These are phyloP conservation scores for Symbiodinium pilosum DNA, from an alignment of 73 alveolate genomes.

Conservation along the genomic window DNA sequence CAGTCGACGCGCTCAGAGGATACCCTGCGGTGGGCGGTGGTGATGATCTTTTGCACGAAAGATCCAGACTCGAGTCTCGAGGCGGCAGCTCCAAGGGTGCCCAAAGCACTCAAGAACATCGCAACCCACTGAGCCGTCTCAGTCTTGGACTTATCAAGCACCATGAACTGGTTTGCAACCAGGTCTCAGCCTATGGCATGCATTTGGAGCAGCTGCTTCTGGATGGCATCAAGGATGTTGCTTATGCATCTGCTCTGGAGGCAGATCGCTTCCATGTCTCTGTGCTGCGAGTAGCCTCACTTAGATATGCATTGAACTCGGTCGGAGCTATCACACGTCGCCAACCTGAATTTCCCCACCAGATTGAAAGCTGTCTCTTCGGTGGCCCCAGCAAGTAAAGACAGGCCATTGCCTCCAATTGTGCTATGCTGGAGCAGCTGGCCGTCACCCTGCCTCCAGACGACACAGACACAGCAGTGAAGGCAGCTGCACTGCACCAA, in stretches of 20 bases:
- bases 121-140: not conserved
- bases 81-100: no score
- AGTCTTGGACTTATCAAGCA: not conserved
- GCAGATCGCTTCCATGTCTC: no score
- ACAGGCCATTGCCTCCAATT: conserved; percentile 58
- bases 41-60: no score
- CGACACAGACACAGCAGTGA: conserved; percentile 49
- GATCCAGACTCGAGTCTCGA: no score
- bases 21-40: no score
- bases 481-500: conserved; percentile 46
- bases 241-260: conserved; percentile 68
- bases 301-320: no score
- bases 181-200: conserved; percentile 42
- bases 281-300: no score
- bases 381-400: no score
- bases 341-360: no score
- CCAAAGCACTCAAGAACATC: conserved; percentile 37
- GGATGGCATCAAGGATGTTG: conserved; percentile 88
- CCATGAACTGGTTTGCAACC: not conserved
- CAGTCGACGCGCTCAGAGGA: no score
- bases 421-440: conserved; percentile 73
- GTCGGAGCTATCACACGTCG: no score
- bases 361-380: no score
- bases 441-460: conserved; percentile 58
- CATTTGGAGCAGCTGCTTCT: conserved; percentile 54